Evolutionary conservation across 1,139 yeast species (phyloP).

Genomic region (Taphrina deformans): DNA sequence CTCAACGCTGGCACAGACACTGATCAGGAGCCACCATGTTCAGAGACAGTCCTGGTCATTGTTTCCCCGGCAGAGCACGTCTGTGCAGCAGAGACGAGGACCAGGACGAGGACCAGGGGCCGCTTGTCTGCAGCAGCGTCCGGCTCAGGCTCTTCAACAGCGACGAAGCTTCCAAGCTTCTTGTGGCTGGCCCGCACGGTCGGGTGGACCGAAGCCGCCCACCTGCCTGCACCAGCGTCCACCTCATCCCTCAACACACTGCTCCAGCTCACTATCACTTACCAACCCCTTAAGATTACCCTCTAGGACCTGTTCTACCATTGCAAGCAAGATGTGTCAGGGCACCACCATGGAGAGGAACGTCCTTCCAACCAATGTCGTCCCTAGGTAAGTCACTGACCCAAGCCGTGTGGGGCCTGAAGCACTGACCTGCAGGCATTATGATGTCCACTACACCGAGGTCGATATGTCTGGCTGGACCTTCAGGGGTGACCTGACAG

Average conservation of each 20-base stretch:
- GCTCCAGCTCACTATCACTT: background rate
- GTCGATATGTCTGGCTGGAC: slow-evolving; percentile 63
- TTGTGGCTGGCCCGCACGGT: background rate
- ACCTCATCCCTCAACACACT: background rate
- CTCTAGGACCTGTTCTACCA: background rate
- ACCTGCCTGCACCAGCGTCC: background rate
- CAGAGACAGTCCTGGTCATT: no score
- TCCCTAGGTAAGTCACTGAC: slow-evolving; percentile 19
- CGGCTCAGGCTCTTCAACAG: background rate
- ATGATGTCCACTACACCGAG: slow-evolving; percentile 71
- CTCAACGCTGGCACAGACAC: no score
- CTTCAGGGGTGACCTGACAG: slow-evolving; percentile 62
- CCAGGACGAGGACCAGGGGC: no score
- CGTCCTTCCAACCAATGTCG: slow-evolving; percentile 33
- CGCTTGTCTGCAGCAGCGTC: background rate
- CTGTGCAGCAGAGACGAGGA: no score
- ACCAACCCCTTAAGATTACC: no score
- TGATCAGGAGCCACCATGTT: no score
- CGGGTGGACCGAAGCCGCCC: background rate
- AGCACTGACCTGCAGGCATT: slow-evolving; percentile 48
- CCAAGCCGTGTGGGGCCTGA: background rate
- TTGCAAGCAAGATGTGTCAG: slow-evolving; percentile 29
- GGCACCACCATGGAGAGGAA: slow-evolving; percentile 16
- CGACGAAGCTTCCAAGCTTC: slow-evolving; percentile 2
- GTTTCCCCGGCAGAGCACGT: no score